phyloP scores from a whole-genome alignment of 257 asterid genomes.

The Cordia subcordata region DNA sequence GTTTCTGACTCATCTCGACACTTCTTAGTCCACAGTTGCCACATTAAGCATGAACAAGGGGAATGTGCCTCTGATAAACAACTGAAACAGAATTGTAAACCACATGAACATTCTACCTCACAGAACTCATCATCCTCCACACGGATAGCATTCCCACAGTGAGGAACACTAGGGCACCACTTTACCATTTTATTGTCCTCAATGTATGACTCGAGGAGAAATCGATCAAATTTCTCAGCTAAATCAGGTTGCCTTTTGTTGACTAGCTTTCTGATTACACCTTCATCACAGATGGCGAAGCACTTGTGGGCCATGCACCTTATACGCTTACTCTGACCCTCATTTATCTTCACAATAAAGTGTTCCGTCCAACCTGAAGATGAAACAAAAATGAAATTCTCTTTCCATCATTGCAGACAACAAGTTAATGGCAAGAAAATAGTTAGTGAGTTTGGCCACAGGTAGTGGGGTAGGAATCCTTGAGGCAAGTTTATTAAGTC shows the following conservation, averaged over 20 bases:
- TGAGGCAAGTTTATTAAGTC: too few relatives aligned
- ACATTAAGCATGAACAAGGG: slow-evolving; percentile 95
- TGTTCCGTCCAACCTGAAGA: slow-evolving; percentile 97
- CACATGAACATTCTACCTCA: slow-evolving; percentile 96
- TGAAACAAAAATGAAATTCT: not conserved
- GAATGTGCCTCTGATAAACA: slow-evolving; percentile 93
- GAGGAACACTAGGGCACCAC: slow-evolving; percentile 99
- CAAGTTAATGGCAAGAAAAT: too few relatives aligned
- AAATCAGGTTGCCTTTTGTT: slow-evolving; percentile 58
- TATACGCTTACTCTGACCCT: slow-evolving; percentile 96
- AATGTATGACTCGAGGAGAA: slow-evolving; percentile 93
- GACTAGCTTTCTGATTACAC: slow-evolving; percentile 57
- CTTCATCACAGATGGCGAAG: slow-evolving; percentile 85
- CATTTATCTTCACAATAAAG: slow-evolving; percentile 86
- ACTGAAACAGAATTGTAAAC: slow-evolving; percentile 89
- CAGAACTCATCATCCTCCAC: slow-evolving; percentile 76
- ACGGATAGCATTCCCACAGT: slow-evolving; percentile 96
- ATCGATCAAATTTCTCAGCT: slow-evolving; percentile 86
- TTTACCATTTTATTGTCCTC: slow-evolving; percentile 97
- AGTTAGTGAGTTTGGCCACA: too few relatives aligned
- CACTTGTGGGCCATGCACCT: slow-evolving; percentile 95
- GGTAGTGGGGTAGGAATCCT: too few relatives aligned
- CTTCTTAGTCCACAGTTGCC: slow-evolving; percentile 94
- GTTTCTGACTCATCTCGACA: slow-evolving; percentile 97
- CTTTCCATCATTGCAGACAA: too few relatives aligned